phyloP scores from a whole-genome alignment of 805 yeast genomes.

The Tetrapisispora namnaoensis region DNA sequence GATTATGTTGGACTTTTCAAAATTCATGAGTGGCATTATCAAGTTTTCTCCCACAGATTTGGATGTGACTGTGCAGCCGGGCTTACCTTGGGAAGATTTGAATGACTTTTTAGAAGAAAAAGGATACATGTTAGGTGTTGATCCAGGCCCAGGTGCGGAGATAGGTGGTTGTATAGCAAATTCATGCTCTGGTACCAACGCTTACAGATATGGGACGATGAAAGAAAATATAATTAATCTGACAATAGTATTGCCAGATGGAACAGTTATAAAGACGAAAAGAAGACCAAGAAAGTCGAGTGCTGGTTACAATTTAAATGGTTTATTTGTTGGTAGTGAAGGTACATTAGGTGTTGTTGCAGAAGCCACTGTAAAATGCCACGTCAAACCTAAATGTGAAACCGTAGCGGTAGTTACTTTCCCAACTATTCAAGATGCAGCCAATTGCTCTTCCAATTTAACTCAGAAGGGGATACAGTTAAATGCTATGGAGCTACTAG shows the following conservation, averaged over 20 bases:
- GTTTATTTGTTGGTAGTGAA: slow-evolving; percentile 67
- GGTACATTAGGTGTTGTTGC: slow-evolving; percentile 75
- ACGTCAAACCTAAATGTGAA: slow-evolving; percentile 55
- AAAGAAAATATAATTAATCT: slow-evolving; percentile 58
- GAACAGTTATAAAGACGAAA: slow-evolving; percentile 64
- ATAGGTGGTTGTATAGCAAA: slow-evolving; percentile 74
- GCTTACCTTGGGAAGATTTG: slow-evolving; percentile 70
- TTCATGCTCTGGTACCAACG: slow-evolving; percentile 74
- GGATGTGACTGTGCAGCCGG: slow-evolving; percentile 68
- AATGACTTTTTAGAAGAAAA: slow-evolving; percentile 40
- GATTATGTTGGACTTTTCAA: slow-evolving; percentile 47
- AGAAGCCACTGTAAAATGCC: slow-evolving; percentile 62
- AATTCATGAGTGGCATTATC: slow-evolving; percentile 46
- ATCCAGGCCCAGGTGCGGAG: slow-evolving; percentile 72
- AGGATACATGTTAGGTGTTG: slow-evolving; percentile 61
- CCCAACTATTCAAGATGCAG: slow-evolving; percentile 59
- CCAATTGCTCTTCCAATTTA: slow-evolving; percentile 53
- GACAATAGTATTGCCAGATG: slow-evolving; percentile 74
- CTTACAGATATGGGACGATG: slow-evolving; percentile 72
- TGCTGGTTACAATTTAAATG: slow-evolving; percentile 72
- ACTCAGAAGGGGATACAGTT: slow-evolving; percentile 55
- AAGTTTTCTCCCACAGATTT: slow-evolving; percentile 52
- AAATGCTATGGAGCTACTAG: slow-evolving; percentile 69
- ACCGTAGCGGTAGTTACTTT: slow-evolving; percentile 63
- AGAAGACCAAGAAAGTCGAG: slow-evolving; percentile 70